Evolutionary conservation across 495 filamentous ascomycete genomes (phyloP), one percentile per base, ranked within the genome.

Genomic region (Penicillium canescens): DNA sequence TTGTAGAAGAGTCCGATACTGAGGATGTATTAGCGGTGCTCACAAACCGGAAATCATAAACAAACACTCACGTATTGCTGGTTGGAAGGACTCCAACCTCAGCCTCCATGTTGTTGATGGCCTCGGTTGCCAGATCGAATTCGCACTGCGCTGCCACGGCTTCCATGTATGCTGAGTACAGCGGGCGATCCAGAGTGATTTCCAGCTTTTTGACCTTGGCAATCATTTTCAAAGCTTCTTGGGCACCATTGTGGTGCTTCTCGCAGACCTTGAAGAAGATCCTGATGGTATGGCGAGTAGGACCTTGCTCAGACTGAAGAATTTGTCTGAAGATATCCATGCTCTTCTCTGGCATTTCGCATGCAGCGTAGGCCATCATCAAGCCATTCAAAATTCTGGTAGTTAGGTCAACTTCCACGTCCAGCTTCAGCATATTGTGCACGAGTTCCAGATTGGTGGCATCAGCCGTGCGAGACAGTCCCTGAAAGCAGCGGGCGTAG

Each of bases 361-460:
- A 88, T 1, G 80, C 78, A 2, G 80, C 79, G 62, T 95, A 93
- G 0, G 87, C 94, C 23, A 92, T 75, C 88, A 98, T 96, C 23
- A 98, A 74, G 0, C 86, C 81, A 59, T 96, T 96, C 45, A 84
- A 77, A 1, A 98, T 66, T 43, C 73, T 74, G 2, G 93, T 97
- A 64, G 84, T 86, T 13, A 87, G 76, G 52, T 94, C 86, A 34
- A 98, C 77, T 39, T 82, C 78, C 8, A 84, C 74, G 70, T 98
- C 94, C 56, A 98, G 84, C 69, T 96, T 96, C 42, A 96, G 77
- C 82, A 95, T 91, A 61, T 96, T 96, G 65, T 95, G 88, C 13
- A 96, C 80, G 35, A 86, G 79, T 50, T 84, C 78, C 31, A 96
- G 71, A 36, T 81, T 82, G 33, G 89, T 86, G 3, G 70, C 49